Base-by-base conservation (phyloP, 2,329 filamentous ascomycete genomes). In the Amphichorda felina region DNA sequence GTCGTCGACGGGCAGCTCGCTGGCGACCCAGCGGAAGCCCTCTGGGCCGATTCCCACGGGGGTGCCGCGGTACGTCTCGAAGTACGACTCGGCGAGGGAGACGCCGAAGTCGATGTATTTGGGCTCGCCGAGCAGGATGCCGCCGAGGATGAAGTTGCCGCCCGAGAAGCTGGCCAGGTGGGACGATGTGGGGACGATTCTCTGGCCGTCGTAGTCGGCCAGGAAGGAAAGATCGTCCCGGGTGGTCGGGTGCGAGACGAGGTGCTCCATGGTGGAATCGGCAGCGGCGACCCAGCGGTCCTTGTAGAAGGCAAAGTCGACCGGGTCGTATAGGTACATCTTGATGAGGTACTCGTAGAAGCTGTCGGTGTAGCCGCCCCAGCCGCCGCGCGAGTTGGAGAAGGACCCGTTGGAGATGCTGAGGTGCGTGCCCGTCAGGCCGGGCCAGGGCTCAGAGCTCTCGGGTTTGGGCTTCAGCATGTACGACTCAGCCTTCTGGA, bases 311-410 rank as follows among this genome's bases (percentile, higher is more conserved):
- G 49, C 56, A 47, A 82, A 93, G 3, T 74, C 67, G 5, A 54
- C 45, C 0, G 74, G 66, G 50, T 89, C 80, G 53, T 93, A 93
- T 37, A 89, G 57, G 48, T 79, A 93, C 82, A 91, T 89, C 64
- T 94, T 94, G 55, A 94, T 79, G 22, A 94, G 70, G 49, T 93
- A 93, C 58, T 93, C 85, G 59, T 93, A 94, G 59, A 80, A 93
- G 30, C 77, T 84, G 54, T 93, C 85, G 21, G 71, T 72, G 6
- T 82, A 80, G 34, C 80, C 84, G 27, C 73, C 71, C 85, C 85
- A 94, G 30, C 82, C 81, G 35, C 87, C 85, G 2, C 45, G 49
- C 17, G 69, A 69, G 49, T 89, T 73, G 11, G 70, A 45, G 45
- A 93, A 89, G 7, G 63, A 47, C 15, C 86, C 86, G 4, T 71